A percentile compares a stretch with the other conserved stretches of the same genome.
phyloP scores from a whole-genome alignment of 192 early-diverging fungal species.

The Neocallimastix lanati region DNA sequence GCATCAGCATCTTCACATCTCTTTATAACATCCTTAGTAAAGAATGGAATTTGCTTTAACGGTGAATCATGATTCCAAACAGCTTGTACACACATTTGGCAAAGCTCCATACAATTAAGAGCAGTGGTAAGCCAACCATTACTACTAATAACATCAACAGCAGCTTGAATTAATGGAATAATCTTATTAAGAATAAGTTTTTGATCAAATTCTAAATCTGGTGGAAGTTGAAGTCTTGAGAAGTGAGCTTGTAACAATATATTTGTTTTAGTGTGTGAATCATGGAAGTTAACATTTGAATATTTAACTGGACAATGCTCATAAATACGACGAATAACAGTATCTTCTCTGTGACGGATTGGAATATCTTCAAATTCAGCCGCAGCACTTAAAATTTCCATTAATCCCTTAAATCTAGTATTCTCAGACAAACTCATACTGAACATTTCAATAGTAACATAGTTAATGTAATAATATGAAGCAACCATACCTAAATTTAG shows the following conservation, averaged over 20 bases:
- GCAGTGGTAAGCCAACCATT: constrained; percentile 82
- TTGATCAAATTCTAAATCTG: constrained; percentile 90
- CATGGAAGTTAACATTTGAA: constrained; percentile 50
- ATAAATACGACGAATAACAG: constrained; percentile 55
- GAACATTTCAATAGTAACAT: constrained; percentile 85
- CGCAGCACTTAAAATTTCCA: constrained; percentile 85
- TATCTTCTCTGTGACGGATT: constrained; percentile 84
- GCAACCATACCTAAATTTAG: constrained; percentile 95
- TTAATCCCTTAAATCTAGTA: constrained; percentile 73
- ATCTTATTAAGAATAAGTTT: constrained; percentile 35
- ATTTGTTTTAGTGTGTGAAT: constrained; percentile 82
- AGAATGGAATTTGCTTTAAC: constrained; percentile 79
- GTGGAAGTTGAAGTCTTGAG: constrained; percentile 65
- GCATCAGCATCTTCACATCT: constrained; percentile 49
- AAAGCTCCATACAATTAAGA: constrained; percentile 84
- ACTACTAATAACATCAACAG: constrained; percentile 83
- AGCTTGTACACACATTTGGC: constrained; percentile 93
- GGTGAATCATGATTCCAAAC: constrained; percentile 87
- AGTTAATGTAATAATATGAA: constrained; percentile 91
- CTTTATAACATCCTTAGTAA: constrained; percentile 51
- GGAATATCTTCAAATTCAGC: constrained; percentile 85
- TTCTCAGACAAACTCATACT: constrained; percentile 64
- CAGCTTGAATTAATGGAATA: constrained; percentile 74
- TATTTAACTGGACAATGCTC: constrained; percentile 66
- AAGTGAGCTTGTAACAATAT: constrained; percentile 93